Evolutionary conservation across 108 stramenopile species (phyloP), one percentile per base, ranked within the genome.

Genomic region (Licmophora abbreviata): DNA sequence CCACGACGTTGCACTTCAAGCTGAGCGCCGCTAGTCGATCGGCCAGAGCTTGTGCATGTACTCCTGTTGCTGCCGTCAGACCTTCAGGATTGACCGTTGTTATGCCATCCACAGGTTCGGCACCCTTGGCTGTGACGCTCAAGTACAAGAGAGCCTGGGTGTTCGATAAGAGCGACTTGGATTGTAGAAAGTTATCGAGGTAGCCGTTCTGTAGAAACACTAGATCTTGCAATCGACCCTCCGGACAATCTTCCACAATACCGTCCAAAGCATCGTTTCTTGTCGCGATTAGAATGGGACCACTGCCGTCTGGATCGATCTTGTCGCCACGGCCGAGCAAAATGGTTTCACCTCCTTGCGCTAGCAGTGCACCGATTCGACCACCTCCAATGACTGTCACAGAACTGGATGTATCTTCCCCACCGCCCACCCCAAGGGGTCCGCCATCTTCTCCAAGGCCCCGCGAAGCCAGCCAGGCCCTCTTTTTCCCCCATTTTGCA

Each of bases 141-240:
- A 94, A 69, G 61, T 88, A 96, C 45, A 96, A 59, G 15, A 96
- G 62, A 10, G 71, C 80, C 61, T 87, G 85, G 0, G 93, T 94
- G 63, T 93, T 92, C 26, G 76, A 70, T 22, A 55, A 27, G 2
- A 95, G 71, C 2, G 80, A 82, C 33, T 82, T 73, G 21, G 57
- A 34, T 31, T 71, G 53, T 26, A 96, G 54, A 41, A 85, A 92
- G 12, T 73, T 63, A 29, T 80, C 85, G 7, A 96, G 59, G 29
- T 90, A 85, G 7, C 95, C 93, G 58, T 96, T 96, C 59, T 96
- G 95, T 41, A 96, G 57, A 61, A 96, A 96, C 0, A 94, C 93
- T 38, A 96, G 64, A 60, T 96, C 95, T 27, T 81, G 79, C 23
- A 68, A 52, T 17, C 93, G 66, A 17, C 66, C 57, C 7, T 63